A percentile compares a stretch with the other conserved stretches of the same genome.
Evolutionary conservation across 1,284 basidiomycete genomes (phyloP).

Genomic region (Veloporphyrellus conicus): DNA sequence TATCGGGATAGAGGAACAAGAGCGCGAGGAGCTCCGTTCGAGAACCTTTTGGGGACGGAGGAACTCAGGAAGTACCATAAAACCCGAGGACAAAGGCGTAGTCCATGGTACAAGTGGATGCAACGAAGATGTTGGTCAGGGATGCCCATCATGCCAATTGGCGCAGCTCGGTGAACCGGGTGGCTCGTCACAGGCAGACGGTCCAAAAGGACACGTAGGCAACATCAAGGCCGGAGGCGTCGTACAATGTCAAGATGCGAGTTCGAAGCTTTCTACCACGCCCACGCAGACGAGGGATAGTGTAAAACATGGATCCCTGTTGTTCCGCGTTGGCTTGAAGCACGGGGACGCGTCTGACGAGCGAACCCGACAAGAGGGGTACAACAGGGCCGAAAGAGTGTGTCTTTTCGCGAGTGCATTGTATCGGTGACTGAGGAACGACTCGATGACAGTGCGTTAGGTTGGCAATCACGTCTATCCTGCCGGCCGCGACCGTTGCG

Average conservation of each 20-base stretch:
- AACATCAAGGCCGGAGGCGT: too few species aligned
- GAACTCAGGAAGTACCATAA: constrained; percentile 12
- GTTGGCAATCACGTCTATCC: constrained; percentile 28
- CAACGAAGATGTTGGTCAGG: background rate
- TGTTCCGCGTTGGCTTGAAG: constrained; percentile 14
- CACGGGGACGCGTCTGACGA: constrained; percentile 7
- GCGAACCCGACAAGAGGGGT: constrained; percentile 17
- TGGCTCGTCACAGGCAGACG: too few species aligned
- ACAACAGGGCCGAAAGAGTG: constrained; percentile 21
- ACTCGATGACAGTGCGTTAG: constrained; percentile 22
- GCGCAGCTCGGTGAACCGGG: too few species aligned
- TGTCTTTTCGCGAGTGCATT: background rate
- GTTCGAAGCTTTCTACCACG: background rate
- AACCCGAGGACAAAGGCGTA: constrained; percentile 6
- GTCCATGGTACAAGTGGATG: background rate
- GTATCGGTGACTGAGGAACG: background rate
- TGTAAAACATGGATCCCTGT: constrained; percentile 15
- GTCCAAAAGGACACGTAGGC: too few species aligned
- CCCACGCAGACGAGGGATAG: constrained; percentile 3
- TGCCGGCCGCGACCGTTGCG: constrained; percentile 19
- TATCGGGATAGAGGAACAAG: constrained; percentile 25
- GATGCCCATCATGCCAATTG: background rate
- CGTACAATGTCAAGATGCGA: background rate
- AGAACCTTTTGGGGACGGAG: constrained; percentile 20
- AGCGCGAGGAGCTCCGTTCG: constrained; percentile 22